These are phyloP conservation scores for Lunasporangiospora selenospora DNA, from an alignment of 192 early-diverging fungal genomes.

Conservation along the genomic window DNA sequence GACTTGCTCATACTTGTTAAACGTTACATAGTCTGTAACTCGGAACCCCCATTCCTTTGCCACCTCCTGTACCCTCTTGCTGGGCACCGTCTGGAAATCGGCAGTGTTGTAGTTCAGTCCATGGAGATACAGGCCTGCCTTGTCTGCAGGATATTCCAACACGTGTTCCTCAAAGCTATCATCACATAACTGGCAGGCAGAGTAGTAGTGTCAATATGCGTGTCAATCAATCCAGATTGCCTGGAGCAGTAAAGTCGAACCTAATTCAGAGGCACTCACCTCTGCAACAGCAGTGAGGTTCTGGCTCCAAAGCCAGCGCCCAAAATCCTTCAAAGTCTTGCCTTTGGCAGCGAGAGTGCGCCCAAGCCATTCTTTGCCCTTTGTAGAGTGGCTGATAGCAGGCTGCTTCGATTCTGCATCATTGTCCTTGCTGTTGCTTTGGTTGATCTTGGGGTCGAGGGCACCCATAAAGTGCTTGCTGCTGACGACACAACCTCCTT, in stretches of 20 bases:
- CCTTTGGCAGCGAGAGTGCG: slow-evolving; percentile 64
- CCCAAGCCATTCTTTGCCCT: slow-evolving; percentile 76
- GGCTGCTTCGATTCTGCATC: slow-evolving; percentile 8
- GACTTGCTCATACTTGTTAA: slow-evolving; percentile 67
- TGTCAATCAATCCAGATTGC: background rate
- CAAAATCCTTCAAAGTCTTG: slow-evolving; percentile 71
- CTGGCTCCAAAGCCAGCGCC: slow-evolving; percentile 70
- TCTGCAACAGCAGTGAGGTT: slow-evolving; percentile 88
- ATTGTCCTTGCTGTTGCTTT: no score
- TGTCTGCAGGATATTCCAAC: slow-evolving; percentile 79
- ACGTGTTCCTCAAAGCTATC: slow-evolving; percentile 97
- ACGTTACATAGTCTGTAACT: slow-evolving; percentile 55
- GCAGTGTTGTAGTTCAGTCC: slow-evolving; percentile 87
- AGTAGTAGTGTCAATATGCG: background rate
- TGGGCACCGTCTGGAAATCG: slow-evolving; percentile 75
- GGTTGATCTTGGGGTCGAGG: background rate
- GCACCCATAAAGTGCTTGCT: slow-evolving; percentile 82
- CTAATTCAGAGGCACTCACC: slow-evolving; percentile 40
- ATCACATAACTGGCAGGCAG: slow-evolving; percentile 78
- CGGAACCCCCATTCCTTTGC: slow-evolving; percentile 81
- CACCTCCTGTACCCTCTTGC: slow-evolving; percentile 62
- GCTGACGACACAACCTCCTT: slow-evolving; percentile 75
- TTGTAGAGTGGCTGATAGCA: slow-evolving; percentile 63
- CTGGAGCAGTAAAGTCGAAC: background rate
- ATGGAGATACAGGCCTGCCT: slow-evolving; percentile 88